These are phyloP conservation scores for Dryas octopetala DNA, from an alignment of 306 rosid genomes.

Conservation along the genomic window DNA sequence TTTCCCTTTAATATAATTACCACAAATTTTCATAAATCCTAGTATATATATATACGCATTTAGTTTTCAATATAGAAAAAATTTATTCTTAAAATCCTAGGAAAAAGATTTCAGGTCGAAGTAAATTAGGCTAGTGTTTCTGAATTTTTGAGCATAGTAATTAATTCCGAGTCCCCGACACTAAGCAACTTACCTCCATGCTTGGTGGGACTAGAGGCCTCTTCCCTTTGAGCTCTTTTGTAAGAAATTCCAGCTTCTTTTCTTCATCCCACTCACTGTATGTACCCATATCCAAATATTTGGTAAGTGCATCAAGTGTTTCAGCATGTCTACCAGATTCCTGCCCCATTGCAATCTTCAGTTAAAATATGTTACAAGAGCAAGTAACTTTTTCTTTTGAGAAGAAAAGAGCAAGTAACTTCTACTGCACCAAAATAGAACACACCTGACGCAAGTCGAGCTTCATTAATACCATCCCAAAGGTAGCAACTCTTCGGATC, in stretches of 20 bases:
- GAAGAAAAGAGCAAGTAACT: slow-evolving; percentile 13
- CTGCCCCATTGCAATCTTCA: slow-evolving; percentile 42
- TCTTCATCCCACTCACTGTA: slow-evolving; percentile 98
- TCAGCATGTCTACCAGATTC: slow-evolving; percentile 96
- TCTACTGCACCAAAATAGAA: not conserved
- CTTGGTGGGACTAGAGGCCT: slow-evolving; percentile 82
- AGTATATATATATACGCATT: not conserved
- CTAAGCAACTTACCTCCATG: slow-evolving; percentile 56
- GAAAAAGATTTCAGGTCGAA: not conserved
- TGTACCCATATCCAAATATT: slow-evolving; percentile 75
- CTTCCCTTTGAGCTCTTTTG: slow-evolving; percentile 87
- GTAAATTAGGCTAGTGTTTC: not conserved
- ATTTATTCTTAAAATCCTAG: not conserved
- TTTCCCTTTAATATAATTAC: not conserved
- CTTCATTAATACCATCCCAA: slow-evolving; percentile 83
- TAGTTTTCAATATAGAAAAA: not conserved
- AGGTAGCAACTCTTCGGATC: slow-evolving; percentile 75
- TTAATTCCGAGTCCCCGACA: not conserved
- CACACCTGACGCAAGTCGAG: slow-evolving; percentile 94
- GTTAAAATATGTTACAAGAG: slow-evolving; percentile 13
- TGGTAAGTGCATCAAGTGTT: slow-evolving; percentile 77
- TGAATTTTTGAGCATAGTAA: not conserved
- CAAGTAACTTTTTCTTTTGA: not conserved
- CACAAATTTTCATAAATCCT: not conserved
- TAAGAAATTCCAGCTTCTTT: slow-evolving; percentile 75